Evolutionary conservation across 2,329 filamentous ascomycete species (phyloP).

Genomic region (Periconia macrospinosa): DNA sequence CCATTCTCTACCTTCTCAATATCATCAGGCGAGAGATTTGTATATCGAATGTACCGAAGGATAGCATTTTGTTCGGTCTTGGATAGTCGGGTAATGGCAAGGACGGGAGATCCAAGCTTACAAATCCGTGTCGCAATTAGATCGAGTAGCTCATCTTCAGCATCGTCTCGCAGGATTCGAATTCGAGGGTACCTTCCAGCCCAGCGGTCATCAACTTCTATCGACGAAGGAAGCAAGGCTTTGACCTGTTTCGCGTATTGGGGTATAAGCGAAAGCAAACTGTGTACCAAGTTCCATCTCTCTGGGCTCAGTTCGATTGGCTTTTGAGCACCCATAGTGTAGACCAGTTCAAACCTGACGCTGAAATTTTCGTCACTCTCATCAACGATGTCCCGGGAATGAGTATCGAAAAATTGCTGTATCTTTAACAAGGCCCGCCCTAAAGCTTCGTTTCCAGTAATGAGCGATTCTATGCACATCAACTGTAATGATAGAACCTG

Average conservation of each 20-base stretch:
- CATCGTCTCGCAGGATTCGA: conserved; percentile 51
- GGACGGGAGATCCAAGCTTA: conserved; percentile 45
- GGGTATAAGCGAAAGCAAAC: conserved; percentile 52
- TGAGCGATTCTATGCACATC: conserved; percentile 58
- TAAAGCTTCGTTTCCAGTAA: conserved; percentile 30
- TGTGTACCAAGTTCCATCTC: conserved; percentile 61
- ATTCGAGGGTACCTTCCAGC: conserved; percentile 51
- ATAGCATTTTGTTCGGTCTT: conserved; percentile 35
- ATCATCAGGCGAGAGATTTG: conserved; percentile 28
- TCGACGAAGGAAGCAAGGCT: conserved; percentile 33
- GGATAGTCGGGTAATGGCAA: conserved; percentile 48
- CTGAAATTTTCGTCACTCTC: conserved; percentile 68
- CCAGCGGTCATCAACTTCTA: conserved; percentile 46
- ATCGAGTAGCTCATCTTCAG: conserved; percentile 26
- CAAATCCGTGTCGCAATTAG: conserved; percentile 45
- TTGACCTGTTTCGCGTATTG: conserved; percentile 36
- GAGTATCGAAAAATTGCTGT: conserved; percentile 50
- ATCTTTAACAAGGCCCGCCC: conserved; percentile 43
- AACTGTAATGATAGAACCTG: conserved; percentile 66
- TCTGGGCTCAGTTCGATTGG: conserved; percentile 56
- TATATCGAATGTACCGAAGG: conserved; percentile 50
- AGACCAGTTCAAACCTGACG: conserved; percentile 64
- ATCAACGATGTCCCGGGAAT: conserved; percentile 61
- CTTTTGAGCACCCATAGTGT: conserved; percentile 60
- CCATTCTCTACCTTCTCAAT: conserved; percentile 23